Evolutionary conservation across 495 filamentous ascomycete species (phyloP).

Genomic region (Podospora fimiseda): DNA sequence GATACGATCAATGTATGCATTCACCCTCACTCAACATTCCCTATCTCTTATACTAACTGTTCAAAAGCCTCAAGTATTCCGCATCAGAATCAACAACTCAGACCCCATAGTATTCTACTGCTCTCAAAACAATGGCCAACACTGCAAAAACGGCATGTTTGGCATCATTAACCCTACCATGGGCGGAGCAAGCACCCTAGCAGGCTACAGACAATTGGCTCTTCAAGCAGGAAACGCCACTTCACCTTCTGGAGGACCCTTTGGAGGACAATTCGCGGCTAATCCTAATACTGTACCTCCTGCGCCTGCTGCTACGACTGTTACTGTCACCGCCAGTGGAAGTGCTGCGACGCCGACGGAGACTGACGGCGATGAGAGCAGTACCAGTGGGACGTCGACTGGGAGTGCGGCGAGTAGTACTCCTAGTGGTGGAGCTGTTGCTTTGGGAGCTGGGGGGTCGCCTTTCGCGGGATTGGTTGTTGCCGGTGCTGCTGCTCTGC

Average conservation of each 20-base stretch:
- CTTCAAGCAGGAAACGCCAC: slow-evolving; percentile 13
- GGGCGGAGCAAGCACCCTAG: slow-evolving; percentile 7
- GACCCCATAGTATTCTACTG: slow-evolving; percentile 52
- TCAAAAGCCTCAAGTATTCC: slow-evolving; percentile 34
- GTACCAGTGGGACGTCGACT: not conserved
- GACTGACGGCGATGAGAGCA: too few species aligned
- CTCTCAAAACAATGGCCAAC: slow-evolving; percentile 28
- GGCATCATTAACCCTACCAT: slow-evolving; percentile 30
- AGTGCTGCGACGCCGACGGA: not conserved
- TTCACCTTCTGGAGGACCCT: slow-evolving; percentile 7
- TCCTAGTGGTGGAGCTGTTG: slow-evolving; percentile 2
- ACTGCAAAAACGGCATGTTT: slow-evolving; percentile 33
- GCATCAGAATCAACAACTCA: slow-evolving; percentile 46
- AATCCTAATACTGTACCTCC: slow-evolving; percentile 1
- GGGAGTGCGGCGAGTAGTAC: not conserved
- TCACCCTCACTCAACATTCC: not conserved
- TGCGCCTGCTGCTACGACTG: not conserved
- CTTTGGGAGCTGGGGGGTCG: not conserved
- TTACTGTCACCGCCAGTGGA: not conserved
- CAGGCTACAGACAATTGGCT: slow-evolving; percentile 16
- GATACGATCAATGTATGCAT: slow-evolving; percentile 21
- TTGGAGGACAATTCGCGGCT: slow-evolving; percentile 17
- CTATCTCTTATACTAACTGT: not conserved
- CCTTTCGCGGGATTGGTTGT: slow-evolving; percentile 14
- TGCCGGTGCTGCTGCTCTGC: slow-evolving; percentile 6